Conservation (phyloP, 2,329 filamentous ascomycete species). For the Cucurbitaria berberidis region DNA sequence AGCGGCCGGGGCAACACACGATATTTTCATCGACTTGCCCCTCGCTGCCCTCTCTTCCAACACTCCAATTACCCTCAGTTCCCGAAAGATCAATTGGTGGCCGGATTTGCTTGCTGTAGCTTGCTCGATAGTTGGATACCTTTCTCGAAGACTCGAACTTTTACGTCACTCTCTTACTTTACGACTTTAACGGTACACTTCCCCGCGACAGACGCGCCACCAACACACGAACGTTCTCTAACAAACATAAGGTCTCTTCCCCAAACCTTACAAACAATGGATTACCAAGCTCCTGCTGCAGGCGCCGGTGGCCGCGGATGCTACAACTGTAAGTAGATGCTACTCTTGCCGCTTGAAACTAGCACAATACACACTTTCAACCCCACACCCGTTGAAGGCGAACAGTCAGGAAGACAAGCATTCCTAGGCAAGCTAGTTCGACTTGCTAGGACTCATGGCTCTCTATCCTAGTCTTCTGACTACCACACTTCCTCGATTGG, state of each 20-base stretch:
- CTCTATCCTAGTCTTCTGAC: not conserved
- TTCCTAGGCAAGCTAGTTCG: not conserved
- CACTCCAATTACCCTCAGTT: conserved; percentile 12
- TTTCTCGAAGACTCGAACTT: conserved; percentile 16
- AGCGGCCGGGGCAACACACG: conserved; percentile 14
- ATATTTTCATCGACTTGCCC: conserved; percentile 21
- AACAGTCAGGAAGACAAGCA: not conserved
- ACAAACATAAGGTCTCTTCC: conserved; percentile 31
- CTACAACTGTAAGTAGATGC: conserved; percentile 50
- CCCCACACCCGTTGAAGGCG: conserved; percentile 1
- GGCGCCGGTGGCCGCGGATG: conserved; percentile 48
- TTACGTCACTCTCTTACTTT: conserved; percentile 25
- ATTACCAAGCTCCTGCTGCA: conserved; percentile 45
- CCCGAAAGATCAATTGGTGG: conserved; percentile 23
- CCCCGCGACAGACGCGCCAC: conserved; percentile 8
- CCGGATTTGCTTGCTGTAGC: conserved; percentile 1
- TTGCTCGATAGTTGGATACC: conserved; percentile 13
- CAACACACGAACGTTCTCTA: conserved; percentile 14
- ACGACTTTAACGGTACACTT: conserved; percentile 33
- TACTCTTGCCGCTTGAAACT: conserved; percentile 3
- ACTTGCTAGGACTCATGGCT: not conserved
- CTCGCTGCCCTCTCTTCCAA: conserved; percentile 16
- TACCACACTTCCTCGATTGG: not conserved
- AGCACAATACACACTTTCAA: conserved; percentile 2
- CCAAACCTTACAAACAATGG: conserved; percentile 38